Percentiles rank a stretch among this genome's conserved stretches.
Conservation (phyloP, 2,329 filamentous ascomycete genomes). For the Apiospora rasikravindrae region DNA sequence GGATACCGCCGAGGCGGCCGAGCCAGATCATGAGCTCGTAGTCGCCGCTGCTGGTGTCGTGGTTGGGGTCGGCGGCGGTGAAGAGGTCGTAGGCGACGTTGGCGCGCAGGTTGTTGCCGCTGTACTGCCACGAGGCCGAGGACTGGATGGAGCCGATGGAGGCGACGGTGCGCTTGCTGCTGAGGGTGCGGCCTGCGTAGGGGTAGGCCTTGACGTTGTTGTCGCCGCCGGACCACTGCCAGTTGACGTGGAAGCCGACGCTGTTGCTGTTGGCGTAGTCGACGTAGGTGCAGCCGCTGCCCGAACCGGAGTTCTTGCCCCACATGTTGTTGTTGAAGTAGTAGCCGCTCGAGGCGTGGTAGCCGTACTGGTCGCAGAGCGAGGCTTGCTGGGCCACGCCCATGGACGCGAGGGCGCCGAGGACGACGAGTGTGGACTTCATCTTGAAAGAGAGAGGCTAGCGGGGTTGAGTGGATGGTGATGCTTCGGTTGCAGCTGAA, state of each 20-base stretch:
- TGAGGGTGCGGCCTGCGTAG: slow-evolving; percentile 44
- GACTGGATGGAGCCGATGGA: slow-evolving; percentile 42
- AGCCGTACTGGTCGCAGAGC: slow-evolving; percentile 38
- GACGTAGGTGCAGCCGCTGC: slow-evolving; percentile 49
- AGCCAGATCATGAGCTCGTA: slow-evolving; percentile 72
- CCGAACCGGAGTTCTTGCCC: slow-evolving; percentile 44
- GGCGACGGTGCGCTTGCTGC: slow-evolving; percentile 36
- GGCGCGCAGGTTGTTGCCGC: slow-evolving; percentile 53
- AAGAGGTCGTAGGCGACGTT: slow-evolving; percentile 69
- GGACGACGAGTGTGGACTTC: slow-evolving; percentile 10
- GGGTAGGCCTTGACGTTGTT: slow-evolving; percentile 51
- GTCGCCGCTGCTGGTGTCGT: slow-evolving; percentile 42
- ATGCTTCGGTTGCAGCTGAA: neutral
- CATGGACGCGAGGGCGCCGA: slow-evolving; percentile 24
- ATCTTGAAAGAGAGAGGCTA: neutral
- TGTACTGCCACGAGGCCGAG: slow-evolving; percentile 49
- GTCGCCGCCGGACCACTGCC: slow-evolving; percentile 46
- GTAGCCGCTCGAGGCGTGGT: slow-evolving; percentile 38
- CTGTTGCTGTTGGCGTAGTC: slow-evolving; percentile 40
- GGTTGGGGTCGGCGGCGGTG: slow-evolving; percentile 48
- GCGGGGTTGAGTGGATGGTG: neutral
- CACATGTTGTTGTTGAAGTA: slow-evolving; percentile 50
- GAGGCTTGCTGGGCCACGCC: slow-evolving; percentile 21
- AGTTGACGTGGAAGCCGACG: slow-evolving; percentile 47
- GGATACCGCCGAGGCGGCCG: slow-evolving; percentile 63